Evolutionary conservation across 1,284 basidiomycete genomes (phyloP).

Genomic region (Ceratobasidium sp.): DNA sequence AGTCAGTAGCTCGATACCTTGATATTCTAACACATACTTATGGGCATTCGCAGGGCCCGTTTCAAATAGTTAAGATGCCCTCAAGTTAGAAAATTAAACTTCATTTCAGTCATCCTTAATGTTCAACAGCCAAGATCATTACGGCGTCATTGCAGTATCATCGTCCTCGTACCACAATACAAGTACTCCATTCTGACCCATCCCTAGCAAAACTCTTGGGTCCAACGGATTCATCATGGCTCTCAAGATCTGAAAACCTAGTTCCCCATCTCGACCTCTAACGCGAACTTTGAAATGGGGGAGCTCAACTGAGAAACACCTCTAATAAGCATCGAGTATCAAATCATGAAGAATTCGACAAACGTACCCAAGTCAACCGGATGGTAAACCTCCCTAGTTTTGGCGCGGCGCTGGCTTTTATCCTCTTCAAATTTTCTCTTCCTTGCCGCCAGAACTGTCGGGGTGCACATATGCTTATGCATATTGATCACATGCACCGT

Average conservation of each 20-base stretch:
- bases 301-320: constrained; percentile 1
- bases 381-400: neutral
- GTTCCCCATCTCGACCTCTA: neutral
- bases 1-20: no score
- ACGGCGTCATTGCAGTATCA: neutral
- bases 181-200: constrained; percentile 18
- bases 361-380: neutral
- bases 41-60: no score
- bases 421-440: neutral
- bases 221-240: constrained; percentile 24
- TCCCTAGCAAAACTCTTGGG: constrained; percentile 24
- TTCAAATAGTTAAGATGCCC: no score
- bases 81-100: no score
- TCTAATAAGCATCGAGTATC: neutral
- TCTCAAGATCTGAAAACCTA: constrained; percentile 10
- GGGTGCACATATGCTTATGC: neutral
- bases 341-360: neutral
- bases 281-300: neutral
- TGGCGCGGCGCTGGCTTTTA: neutral
- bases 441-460: constrained; percentile 8
- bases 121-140: no score
- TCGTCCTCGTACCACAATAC: constrained; percentile 22
- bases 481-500: constrained; percentile 29
- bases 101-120: no score
- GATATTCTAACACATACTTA: no score